Conservation (phyloP, 345 rosid genomes). For the Excoecaria agallocha region DNA sequence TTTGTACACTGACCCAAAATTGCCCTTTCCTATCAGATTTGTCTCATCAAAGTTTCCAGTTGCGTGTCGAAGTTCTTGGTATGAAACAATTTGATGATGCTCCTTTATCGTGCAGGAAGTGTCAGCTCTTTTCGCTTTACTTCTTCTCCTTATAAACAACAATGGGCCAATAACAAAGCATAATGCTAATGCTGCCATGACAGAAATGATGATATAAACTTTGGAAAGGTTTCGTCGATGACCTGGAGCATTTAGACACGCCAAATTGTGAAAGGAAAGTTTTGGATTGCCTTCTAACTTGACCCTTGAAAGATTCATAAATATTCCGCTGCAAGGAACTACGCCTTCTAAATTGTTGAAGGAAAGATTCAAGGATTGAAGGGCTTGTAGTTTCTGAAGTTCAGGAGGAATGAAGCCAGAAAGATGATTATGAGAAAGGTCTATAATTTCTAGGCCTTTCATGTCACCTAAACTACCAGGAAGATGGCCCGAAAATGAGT, state of each 20-base stretch:
- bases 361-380: slow-evolving; percentile 46
- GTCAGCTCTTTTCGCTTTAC: not conserved
- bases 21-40: slow-evolving; percentile 47
- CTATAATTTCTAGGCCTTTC: slow-evolving; percentile 42
- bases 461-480: slow-evolving; percentile 33
- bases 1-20: slow-evolving; percentile 38
- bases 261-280: slow-evolving; percentile 23
- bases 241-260: slow-evolving; percentile 17
- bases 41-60: slow-evolving; percentile 33
- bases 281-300: slow-evolving; percentile 24
- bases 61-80: slow-evolving; percentile 43
- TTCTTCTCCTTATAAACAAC: slow-evolving; percentile 27
- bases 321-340: slow-evolving; percentile 34
- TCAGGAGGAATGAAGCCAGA: slow-evolving; percentile 46
- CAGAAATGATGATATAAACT: slow-evolving; percentile 17
- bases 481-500: slow-evolving; percentile 39
- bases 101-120: slow-evolving; percentile 10
- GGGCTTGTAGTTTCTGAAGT: slow-evolving; percentile 32
- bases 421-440: slow-evolving; percentile 45
- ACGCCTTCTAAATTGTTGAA: slow-evolving; percentile 46
- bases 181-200: slow-evolving; percentile 10
- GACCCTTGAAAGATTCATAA: slow-evolving; percentile 28
- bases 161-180: slow-evolving; percentile 16
- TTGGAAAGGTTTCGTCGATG: slow-evolving; percentile 17
- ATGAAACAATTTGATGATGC: slow-evolving; percentile 38